These are phyloP conservation scores for Aspergillus indologenus DNA, from an alignment of 495 filamentous ascomycete species.

Conservation along the genomic window DNA sequence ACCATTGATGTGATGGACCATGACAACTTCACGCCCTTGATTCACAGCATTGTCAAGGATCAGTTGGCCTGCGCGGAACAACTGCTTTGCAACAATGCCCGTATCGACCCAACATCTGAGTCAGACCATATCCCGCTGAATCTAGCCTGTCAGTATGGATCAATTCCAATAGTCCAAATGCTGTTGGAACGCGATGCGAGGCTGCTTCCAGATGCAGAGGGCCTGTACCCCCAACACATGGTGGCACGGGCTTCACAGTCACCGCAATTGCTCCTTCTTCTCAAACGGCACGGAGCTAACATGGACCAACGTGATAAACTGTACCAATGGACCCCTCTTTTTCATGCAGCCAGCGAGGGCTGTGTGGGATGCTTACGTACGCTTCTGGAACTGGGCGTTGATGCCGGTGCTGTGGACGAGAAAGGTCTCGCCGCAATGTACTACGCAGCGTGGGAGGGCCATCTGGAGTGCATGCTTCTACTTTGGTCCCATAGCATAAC, in stretches of 20 bases:
- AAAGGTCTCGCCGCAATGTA: slow-evolving; percentile 94
- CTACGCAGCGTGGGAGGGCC: slow-evolving; percentile 97
- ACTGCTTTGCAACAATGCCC: slow-evolving; percentile 67
- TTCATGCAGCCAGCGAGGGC: slow-evolving; percentile 95
- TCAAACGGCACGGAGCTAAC: slow-evolving; percentile 86
- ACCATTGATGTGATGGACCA: slow-evolving; percentile 87
- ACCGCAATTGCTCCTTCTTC: slow-evolving; percentile 69
- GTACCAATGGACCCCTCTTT: slow-evolving; percentile 94
- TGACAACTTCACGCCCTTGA: slow-evolving; percentile 94
- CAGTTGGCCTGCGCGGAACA: slow-evolving; percentile 73
- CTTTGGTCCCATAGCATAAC: slow-evolving; percentile 56
- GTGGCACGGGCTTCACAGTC: slow-evolving; percentile 86
- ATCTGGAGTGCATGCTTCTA: slow-evolving; percentile 88
- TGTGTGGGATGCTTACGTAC: slow-evolving; percentile 82
- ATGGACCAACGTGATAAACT: slow-evolving; percentile 90
- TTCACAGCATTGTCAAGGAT: slow-evolving; percentile 88
- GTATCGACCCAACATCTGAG: slow-evolving; percentile 76
- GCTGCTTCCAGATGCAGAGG: slow-evolving; percentile 89
- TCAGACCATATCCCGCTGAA: slow-evolving; percentile 93
- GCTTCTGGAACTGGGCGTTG: slow-evolving; percentile 70
- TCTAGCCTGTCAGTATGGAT: slow-evolving; percentile 89
- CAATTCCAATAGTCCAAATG: slow-evolving; percentile 73
- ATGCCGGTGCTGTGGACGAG: slow-evolving; percentile 77
- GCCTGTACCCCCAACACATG: slow-evolving; percentile 94
- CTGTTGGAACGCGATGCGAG: slow-evolving; percentile 73